Evolutionary conservation across 257 asterid species (phyloP).

Genomic region (Mitragyna speciosa): DNA sequence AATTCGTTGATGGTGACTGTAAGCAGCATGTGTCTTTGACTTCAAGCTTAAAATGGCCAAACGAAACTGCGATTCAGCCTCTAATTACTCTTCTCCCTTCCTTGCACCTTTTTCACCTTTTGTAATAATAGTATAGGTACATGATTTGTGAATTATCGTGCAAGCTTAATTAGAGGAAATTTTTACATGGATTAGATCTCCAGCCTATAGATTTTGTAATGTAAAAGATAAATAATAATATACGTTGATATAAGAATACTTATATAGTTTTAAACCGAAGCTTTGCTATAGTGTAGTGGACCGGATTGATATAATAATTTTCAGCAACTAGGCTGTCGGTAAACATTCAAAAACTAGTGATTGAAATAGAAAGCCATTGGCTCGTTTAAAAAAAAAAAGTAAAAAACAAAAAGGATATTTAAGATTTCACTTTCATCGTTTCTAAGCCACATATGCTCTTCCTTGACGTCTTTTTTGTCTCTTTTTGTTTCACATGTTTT

Average conservation of each 20-base stretch:
- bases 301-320: no score
- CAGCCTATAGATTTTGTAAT: no score
- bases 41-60: neutral
- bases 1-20: neutral
- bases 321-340: no score
- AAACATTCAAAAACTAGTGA: no score
- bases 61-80: neutral
- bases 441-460: neutral
- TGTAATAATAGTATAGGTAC: neutral
- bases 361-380: no score
- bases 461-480: neutral
- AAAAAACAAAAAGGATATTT: neutral
- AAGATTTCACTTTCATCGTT: neutral
- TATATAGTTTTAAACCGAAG: no score
- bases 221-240: no score
- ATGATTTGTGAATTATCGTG: neutral
- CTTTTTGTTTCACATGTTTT: neutral
- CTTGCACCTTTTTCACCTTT: neutral
- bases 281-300: no score
- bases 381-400: no score
- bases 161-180: neutral
- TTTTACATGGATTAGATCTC: no score
- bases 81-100: no score
- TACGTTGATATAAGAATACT: no score
- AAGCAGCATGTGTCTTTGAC: neutral